phyloP scores from a whole-genome alignment of 345 rosid species.

The Camelina laxa region DNA sequence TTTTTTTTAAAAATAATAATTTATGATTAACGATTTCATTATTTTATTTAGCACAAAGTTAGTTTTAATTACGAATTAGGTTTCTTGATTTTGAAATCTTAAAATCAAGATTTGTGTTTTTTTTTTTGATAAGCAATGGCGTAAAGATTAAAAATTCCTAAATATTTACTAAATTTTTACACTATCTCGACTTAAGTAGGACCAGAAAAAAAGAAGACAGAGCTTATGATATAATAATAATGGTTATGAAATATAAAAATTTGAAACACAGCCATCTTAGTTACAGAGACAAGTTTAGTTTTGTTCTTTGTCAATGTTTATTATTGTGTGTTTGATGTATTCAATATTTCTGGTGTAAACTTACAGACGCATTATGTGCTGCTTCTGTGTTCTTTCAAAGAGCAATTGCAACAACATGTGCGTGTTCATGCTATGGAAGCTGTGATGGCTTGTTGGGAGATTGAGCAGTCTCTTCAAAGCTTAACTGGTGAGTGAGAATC shows the following conservation, averaged over 20 bases:
- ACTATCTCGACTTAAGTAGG: background rate
- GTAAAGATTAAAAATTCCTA: background rate
- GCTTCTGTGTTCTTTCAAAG: conserved; percentile 93
- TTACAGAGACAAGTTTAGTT: background rate
- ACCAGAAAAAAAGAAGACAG: background rate
- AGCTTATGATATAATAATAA: conserved; percentile 8
- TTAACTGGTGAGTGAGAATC: conserved; percentile 61
- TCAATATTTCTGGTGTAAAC: background rate
- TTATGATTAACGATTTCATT: background rate
- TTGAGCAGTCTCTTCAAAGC: conserved; percentile 96
- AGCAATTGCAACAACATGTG: conserved; percentile 96
- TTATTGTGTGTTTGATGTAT: background rate
- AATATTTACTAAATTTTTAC: background rate
- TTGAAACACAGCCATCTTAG: background rate
- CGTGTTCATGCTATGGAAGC: conserved; percentile 99
- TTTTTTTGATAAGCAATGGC: background rate
- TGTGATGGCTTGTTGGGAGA: conserved; percentile 99
- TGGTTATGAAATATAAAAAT: background rate
- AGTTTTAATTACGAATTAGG: background rate
- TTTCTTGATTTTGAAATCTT: background rate
- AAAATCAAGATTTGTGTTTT: background rate
- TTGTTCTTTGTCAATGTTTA: background rate
- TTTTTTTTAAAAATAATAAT: background rate
- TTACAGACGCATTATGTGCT: conserved; percentile 90
- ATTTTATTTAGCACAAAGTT: background rate